A percentile compares a stretch with the other conserved stretches of the same genome.
Evolutionary conservation across 2,329 filamentous ascomycete species (phyloP).

Genomic region (Pseudonectria buxi): DNA sequence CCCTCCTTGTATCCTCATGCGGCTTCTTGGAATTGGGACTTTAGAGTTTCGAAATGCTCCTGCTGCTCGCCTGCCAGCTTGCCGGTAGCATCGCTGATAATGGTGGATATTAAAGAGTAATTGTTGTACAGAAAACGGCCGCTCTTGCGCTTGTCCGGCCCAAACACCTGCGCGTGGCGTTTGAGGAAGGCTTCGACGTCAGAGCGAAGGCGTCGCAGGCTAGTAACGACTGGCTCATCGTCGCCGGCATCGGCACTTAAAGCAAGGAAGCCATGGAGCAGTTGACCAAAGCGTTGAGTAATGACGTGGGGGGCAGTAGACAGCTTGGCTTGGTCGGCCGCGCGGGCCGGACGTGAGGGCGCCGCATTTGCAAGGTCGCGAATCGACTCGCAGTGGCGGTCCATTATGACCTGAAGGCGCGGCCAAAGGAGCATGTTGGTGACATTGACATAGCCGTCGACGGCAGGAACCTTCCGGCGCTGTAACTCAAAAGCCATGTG

Average conservation of each 20-base stretch:
- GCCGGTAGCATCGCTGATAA: conserved; percentile 71
- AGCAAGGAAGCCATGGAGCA: conserved; percentile 75
- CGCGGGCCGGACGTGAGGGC: conserved; percentile 37
- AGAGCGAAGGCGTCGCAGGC: conserved; percentile 65
- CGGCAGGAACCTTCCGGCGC: conserved; percentile 78
- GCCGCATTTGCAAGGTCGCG: conserved; percentile 52
- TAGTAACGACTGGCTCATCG: conserved; percentile 84
- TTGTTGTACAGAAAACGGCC: conserved; percentile 93
- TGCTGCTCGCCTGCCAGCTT: conserved; percentile 70
- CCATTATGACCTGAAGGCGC: conserved; percentile 88
- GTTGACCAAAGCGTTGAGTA: conserved; percentile 92
- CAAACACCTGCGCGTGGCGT: conserved; percentile 68
- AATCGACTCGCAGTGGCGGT: conserved; percentile 83
- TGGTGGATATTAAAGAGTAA: conserved; percentile 88
- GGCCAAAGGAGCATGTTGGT: conserved; percentile 97
- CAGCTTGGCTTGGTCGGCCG: conserved; percentile 49
- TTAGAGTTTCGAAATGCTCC: conserved; percentile 64
- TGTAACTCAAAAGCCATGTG: conserved; percentile 92
- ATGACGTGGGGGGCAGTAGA: conserved; percentile 83
- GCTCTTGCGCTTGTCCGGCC: conserved; percentile 68
- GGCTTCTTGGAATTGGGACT: conserved; percentile 47
- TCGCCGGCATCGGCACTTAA: conserved; percentile 88
- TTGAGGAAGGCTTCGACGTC: conserved; percentile 81
- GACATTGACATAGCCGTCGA: conserved; percentile 87
- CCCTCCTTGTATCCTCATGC: conserved; percentile 5